Evolutionary conservation across 176 grass and related monocot genomes (phyloP).

Genomic region (Carex kokanica): DNA sequence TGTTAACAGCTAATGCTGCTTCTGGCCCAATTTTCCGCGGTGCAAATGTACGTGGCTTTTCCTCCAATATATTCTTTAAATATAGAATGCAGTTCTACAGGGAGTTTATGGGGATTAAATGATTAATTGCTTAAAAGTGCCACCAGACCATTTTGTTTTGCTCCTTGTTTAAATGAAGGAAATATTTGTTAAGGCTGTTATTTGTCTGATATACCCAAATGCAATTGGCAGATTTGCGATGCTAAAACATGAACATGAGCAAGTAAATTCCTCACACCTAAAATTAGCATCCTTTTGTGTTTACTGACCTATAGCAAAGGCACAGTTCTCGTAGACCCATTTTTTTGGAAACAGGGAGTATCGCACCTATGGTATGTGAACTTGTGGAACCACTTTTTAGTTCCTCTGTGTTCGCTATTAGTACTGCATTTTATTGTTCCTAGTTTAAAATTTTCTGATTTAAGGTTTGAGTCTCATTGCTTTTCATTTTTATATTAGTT

Average conservation of each 20-base stretch:
- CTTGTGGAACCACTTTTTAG: neutral
- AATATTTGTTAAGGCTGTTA: neutral
- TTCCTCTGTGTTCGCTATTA: neutral
- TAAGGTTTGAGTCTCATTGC: neutral
- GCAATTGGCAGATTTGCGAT: neutral
- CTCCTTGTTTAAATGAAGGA: neutral
- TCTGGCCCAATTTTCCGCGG: constrained; percentile 46
- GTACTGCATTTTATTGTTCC: neutral
- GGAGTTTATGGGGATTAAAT: neutral
- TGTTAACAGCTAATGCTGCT: constrained; percentile 51
- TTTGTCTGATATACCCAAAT: neutral
- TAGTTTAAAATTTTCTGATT: too few species aligned
- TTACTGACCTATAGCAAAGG: neutral
- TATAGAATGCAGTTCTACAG: neutral
- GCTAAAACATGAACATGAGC: neutral
- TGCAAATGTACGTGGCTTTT: constrained; percentile 67
- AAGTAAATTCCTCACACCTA: neutral
- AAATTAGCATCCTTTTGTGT: neutral
- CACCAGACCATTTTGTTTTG: neutral
- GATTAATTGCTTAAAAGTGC: neutral
- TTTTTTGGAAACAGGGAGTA: neutral
- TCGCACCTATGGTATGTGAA: neutral
- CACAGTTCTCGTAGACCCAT: neutral
- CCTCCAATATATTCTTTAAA: constrained; percentile 26
- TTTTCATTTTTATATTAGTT: neutral